Evolutionary conservation across 495 filamentous ascomycete genomes (phyloP).

Genomic region (Aspergillus indologenus): DNA sequence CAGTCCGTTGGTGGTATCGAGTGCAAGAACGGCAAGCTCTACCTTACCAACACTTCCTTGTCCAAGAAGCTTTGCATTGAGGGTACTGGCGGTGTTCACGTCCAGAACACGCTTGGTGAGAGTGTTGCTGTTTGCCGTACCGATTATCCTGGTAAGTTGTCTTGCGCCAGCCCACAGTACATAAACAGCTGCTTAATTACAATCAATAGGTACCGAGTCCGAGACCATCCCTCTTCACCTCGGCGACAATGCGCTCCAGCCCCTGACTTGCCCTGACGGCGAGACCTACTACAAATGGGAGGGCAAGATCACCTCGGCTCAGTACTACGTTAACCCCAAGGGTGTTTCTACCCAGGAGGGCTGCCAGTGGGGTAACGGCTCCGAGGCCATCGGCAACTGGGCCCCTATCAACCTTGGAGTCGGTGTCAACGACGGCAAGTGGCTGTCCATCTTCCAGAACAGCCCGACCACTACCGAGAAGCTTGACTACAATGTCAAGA

Average conservation of each 20-base stretch:
- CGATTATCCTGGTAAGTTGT: slow-evolving; percentile 76
- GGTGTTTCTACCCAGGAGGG: slow-evolving; percentile 65
- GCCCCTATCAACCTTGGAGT: slow-evolving; percentile 87
- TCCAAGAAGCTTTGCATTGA: slow-evolving; percentile 70
- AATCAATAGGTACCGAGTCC: slow-evolving; percentile 59
- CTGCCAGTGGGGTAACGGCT: slow-evolving; percentile 75
- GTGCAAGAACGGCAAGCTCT: slow-evolving; percentile 72
- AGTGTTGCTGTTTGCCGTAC: slow-evolving; percentile 84
- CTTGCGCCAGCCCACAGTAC: background rate
- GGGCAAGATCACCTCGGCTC: slow-evolving; percentile 73
- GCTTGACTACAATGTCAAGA: slow-evolving; percentile 72
- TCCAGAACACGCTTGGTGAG: slow-evolving; percentile 66
- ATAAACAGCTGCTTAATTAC: background rate
- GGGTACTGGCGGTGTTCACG: slow-evolving; percentile 66
- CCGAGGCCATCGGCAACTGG: slow-evolving; percentile 71
- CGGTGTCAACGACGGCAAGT: slow-evolving; percentile 69
- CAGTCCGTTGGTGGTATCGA: slow-evolving; percentile 87
- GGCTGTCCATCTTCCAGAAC: slow-evolving; percentile 77
- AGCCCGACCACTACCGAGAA: slow-evolving; percentile 57
- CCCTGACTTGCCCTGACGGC: slow-evolving; percentile 71
- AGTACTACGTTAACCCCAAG: slow-evolving; percentile 93
- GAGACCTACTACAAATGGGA: slow-evolving; percentile 72
- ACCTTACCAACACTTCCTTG: slow-evolving; percentile 65
- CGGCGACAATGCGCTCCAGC: slow-evolving; percentile 49
- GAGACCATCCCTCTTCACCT: slow-evolving; percentile 76